phyloP scores from a whole-genome alignment of 2,329 filamentous ascomycete species.

The Botryotinia narcissicola region DNA sequence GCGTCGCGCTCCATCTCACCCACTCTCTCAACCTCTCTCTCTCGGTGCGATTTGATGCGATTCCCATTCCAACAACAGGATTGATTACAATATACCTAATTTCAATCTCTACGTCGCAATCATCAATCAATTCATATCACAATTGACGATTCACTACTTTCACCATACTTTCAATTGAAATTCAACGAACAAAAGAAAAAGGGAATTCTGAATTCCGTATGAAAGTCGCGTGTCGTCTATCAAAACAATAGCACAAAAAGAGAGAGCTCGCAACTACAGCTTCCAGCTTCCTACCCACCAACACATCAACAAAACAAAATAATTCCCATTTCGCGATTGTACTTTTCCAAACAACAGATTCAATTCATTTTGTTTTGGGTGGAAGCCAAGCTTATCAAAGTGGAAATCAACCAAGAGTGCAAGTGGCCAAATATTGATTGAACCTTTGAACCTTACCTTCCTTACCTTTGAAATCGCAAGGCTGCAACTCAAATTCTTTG shows the following conservation, averaged over 20 bases:
- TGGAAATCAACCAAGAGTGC: conserved; percentile 4
- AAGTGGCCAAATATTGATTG: not conserved
- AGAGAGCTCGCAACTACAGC: not conserved
- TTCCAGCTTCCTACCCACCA: not conserved
- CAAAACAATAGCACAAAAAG: not conserved
- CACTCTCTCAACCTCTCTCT: not conserved
- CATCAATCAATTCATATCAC: not conserved
- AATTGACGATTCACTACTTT: not conserved
- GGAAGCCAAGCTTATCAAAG: not conserved
- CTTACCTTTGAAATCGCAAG: not conserved
- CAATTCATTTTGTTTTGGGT: not conserved
- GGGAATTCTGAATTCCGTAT: not conserved
- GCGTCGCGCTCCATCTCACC: conserved; percentile 22
- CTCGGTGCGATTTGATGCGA: not conserved
- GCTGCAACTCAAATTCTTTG: not conserved
- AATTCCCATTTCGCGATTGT: not conserved
- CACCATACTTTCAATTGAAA: not conserved
- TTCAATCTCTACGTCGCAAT: not conserved
- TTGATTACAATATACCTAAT: not conserved
- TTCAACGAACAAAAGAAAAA: not conserved
- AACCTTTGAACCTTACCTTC: not conserved
- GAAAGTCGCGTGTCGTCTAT: conserved; percentile 1
- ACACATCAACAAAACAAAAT: not conserved
- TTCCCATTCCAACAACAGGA: not conserved
- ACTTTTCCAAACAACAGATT: too few relatives aligned